phyloP scores from a whole-genome alignment of 495 filamentous ascomycete genomes.

The Lasiosphaeria hispida region DNA sequence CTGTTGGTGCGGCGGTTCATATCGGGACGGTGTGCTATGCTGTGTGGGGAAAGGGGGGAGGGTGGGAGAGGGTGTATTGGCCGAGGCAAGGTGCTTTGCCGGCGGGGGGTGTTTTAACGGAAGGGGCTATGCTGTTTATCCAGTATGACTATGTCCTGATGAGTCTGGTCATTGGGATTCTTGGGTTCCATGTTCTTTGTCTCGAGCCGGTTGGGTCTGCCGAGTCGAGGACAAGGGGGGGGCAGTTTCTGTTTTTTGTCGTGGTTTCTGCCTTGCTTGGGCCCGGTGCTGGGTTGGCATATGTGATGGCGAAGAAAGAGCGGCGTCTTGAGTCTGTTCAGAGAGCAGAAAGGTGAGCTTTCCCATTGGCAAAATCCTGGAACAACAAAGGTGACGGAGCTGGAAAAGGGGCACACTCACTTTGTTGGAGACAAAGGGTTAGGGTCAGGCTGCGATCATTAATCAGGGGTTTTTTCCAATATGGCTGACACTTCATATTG shows the following conservation, averaged over 20 bases:
- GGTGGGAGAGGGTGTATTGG: too few species aligned
- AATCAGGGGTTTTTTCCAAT: too few species aligned
- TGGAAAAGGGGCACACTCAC: too few species aligned
- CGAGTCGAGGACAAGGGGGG: neutral
- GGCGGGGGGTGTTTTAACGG: neutral
- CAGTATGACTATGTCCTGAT: neutral
- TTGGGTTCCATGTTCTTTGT: neutral
- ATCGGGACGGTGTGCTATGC: neutral
- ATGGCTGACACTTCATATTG: too few species aligned
- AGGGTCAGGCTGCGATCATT: too few species aligned
- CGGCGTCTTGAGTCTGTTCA: neutral
- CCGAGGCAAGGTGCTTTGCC: neutral
- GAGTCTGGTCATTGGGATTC: neutral
- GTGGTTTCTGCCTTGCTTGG: neutral
- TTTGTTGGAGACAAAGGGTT: too few species aligned
- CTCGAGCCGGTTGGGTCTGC: too few species aligned
- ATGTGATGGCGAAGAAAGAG: neutral
- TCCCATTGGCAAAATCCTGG: too few species aligned
- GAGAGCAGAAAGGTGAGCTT: neutral
- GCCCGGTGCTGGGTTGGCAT: neutral
- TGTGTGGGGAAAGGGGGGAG: too few species aligned
- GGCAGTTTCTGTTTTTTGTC: neutral
- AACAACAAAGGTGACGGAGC: too few species aligned
- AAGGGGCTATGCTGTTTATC: neutral
- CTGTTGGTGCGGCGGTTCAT: neutral